Percentiles rank a stretch among this genome's conserved stretches.
These are phyloP conservation scores for Chlamydomonas applanata DNA, from an alignment of 139 green algal species.

Conservation along the genomic window DNA sequence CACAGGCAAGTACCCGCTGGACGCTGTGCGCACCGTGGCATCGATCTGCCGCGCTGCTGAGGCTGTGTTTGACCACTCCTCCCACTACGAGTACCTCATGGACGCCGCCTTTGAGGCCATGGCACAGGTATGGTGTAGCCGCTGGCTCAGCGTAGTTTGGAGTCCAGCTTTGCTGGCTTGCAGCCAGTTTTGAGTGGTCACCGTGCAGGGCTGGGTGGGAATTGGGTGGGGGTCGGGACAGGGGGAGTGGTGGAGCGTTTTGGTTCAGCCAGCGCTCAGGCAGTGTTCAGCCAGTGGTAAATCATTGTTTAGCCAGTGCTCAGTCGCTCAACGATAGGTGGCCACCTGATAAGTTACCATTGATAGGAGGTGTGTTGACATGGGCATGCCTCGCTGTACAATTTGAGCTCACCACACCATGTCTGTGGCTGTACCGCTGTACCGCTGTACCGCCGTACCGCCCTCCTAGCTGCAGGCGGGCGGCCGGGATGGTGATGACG, in stretches of 20 bases:
- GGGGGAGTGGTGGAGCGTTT: too few relatives aligned
- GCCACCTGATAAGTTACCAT: too few relatives aligned
- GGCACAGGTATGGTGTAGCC: neutral
- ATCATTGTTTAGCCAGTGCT: too few relatives aligned
- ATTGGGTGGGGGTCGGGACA: too few relatives aligned
- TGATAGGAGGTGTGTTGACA: too few relatives aligned
- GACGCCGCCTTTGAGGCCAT: slow-evolving; percentile 25
- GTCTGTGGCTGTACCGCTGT: neutral
- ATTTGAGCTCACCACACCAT: too few relatives aligned
- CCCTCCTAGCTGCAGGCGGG: too few relatives aligned
- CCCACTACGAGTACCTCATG: slow-evolving; percentile 49
- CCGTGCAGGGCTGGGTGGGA: neutral
- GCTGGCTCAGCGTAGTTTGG: neutral
- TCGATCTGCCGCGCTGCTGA: slow-evolving; percentile 35
- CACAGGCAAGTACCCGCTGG: slow-evolving; percentile 60
- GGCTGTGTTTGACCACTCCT: slow-evolving; percentile 60
- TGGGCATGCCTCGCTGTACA: too few relatives aligned
- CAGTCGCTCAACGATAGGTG: too few relatives aligned
- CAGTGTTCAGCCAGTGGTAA: too few relatives aligned
- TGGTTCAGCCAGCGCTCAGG: too few relatives aligned
- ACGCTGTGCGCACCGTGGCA: slow-evolving; percentile 73
- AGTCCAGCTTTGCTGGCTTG: neutral
- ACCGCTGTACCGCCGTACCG: too few relatives aligned
- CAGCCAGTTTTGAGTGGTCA: neutral
- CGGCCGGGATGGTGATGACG: neutral